Evolutionary conservation across 352 stramenopile species (phyloP), one percentile per base, ranked within the genome.

Genomic region (Phytophthora brassicae): DNA sequence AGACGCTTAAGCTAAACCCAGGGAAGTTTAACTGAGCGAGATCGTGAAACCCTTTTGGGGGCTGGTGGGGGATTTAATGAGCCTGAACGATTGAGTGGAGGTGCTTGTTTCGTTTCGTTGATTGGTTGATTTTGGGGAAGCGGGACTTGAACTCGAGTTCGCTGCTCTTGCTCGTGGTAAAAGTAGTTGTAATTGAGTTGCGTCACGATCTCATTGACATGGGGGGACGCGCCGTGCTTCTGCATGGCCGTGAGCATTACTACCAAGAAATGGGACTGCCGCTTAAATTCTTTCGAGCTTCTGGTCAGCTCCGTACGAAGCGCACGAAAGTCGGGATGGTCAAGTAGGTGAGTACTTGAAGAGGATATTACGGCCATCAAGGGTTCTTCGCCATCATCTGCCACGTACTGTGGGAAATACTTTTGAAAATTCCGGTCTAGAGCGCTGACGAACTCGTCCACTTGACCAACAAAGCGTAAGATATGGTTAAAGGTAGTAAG

Each of bases 131-230:
- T 33, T 7, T 54, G 41, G 16, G 56, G 48, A 29, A 45, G 11
- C 24, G 48, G 36, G 11, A 35, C 5, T 22, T 56, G 45, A 2
- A 44, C 14, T 57, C 45, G 54, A n/a, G 58, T 48, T 29, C 36
- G 53, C 2, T 45, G 51, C 50, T 79, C 56, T 71, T 76, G 55
- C 11, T 70, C 42, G 56, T 87, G 75, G 44, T 89, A 89, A 35
- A 80, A 89, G 52, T 73, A 78, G 46, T 94, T 94, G 69, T 81
- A 94, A 54, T 90, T 94, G 43, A 94, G 76, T 24, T 88, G 77
- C 14, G 79, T 75, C 20, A 89, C 56, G 19, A 92, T 73, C 42
- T 91, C 76, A 17, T 74, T 81, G 14, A 92, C 75, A 56, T 94
- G 75, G 9, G 81, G 70, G 13, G 81, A 89, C 11, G 81, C 79